Conservation (phyloP, 768 basidiomycete genomes). For the Lentinula edodes region DNA sequence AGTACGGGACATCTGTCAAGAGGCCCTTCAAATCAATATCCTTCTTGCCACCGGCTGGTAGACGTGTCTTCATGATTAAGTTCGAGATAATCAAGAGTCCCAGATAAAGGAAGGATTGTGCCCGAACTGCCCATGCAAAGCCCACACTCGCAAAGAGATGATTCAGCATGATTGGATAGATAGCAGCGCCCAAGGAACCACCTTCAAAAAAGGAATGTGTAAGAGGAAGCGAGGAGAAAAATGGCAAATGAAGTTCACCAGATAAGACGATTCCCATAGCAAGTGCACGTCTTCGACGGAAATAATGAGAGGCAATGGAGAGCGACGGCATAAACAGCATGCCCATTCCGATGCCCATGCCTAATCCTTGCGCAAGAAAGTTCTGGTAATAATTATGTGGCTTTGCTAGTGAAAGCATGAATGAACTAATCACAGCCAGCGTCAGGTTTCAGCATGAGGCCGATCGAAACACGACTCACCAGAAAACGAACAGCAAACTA, state of each 20-base stretch:
- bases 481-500: constrained; percentile 6
- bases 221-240: background rate
- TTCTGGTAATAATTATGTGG: constrained; percentile 26
- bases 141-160: constrained; percentile 1
- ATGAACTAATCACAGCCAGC: constrained; percentile 16
- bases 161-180: constrained; percentile 23
- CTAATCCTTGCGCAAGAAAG: constrained; percentile 12
- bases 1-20: background rate
- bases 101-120: constrained; percentile 2
- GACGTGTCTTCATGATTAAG: constrained; percentile 3
- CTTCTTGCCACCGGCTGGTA: constrained; percentile 1
- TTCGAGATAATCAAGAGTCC: constrained; percentile 3
- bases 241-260: constrained; percentile 14
- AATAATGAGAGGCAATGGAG: constrained; percentile 36
- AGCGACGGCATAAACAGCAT: constrained; percentile 31
- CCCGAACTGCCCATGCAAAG: constrained; percentile 5
- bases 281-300: constrained; percentile 27
- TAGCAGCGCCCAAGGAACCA: constrained; percentile 16
- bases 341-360: constrained; percentile 28
- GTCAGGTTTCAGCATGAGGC: background rate
- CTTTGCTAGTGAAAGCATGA: constrained; percentile 28
- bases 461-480: background rate
- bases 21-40: constrained; percentile 2
- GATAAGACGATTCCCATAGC: constrained; percentile 37
- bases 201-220: background rate